A percentile compares a stretch with the other conserved stretches of the same genome.
Evolutionary conservation across 768 basidiomycete species (phyloP).

Genomic region (Mycena metata): DNA sequence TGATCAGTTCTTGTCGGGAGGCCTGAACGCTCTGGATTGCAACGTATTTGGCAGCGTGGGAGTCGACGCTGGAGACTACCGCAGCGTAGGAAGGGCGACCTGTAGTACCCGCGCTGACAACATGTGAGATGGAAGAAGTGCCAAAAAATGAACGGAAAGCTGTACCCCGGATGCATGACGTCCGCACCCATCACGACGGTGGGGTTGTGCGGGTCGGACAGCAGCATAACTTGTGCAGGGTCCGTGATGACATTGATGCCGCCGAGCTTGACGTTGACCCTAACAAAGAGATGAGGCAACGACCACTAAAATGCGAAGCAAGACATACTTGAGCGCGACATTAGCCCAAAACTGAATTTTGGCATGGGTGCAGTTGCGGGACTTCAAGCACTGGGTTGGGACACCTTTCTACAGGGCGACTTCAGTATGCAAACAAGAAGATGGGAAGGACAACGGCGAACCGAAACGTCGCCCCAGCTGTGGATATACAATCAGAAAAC

Average conservation of each 20-base stretch:
- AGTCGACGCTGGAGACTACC: constrained; percentile 85
- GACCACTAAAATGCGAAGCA: constrained; percentile 29
- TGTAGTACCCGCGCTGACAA: constrained; percentile 79
- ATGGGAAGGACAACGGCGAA: constrained; percentile 49
- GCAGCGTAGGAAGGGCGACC: constrained; percentile 86
- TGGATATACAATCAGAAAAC: not conserved
- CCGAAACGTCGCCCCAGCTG: constrained; percentile 81
- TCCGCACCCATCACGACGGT: constrained; percentile 83
- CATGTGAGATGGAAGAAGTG: constrained; percentile 57
- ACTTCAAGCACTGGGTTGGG: constrained; percentile 84
- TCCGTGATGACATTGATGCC: constrained; percentile 86
- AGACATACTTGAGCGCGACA: constrained; percentile 78
- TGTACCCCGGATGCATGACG: constrained; percentile 36
- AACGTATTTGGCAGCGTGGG: constrained; percentile 79
- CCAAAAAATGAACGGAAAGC: not conserved
- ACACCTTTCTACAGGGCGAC: constrained; percentile 69
- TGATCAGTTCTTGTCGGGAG: constrained; percentile 83
- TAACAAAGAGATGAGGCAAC: constrained; percentile 44
- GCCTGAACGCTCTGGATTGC: constrained; percentile 69
- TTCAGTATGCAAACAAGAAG: not conserved
- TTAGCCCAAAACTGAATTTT: constrained; percentile 87
- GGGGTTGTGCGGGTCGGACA: constrained; percentile 80
- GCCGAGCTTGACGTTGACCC: constrained; percentile 87
- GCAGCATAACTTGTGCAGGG: constrained; percentile 68
- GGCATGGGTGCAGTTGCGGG: constrained; percentile 71